These are phyloP conservation scores for Penicillium decumbens DNA, from an alignment of 2,329 filamentous ascomycete genomes.

Conservation along the genomic window DNA sequence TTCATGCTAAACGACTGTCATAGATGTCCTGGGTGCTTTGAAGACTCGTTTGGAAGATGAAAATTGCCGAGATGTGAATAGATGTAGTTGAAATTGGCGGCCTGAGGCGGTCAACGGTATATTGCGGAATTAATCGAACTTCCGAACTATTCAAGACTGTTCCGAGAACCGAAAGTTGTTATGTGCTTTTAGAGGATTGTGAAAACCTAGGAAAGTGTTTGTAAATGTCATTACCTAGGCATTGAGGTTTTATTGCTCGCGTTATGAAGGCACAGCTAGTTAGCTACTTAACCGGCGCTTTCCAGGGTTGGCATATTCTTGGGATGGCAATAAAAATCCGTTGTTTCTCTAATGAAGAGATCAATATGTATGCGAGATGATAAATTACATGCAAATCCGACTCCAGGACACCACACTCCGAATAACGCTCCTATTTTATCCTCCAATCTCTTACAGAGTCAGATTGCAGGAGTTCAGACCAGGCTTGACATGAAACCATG, in stretches of 20 bases:
- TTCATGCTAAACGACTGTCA: constrained; percentile 1
- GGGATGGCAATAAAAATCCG: background rate
- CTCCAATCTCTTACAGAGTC: background rate
- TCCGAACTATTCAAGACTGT: no score
- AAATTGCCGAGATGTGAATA: background rate
- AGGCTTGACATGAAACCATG: background rate
- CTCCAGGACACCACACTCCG: constrained; percentile 22
- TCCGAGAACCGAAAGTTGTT: no score
- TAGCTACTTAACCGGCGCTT: no score
- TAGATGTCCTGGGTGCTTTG: background rate
- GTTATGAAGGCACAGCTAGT: no score
- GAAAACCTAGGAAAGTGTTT: background rate
- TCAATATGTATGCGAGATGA: constrained; percentile 13
- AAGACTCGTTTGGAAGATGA: background rate
- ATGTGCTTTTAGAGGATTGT: background rate
- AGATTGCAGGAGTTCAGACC: background rate
- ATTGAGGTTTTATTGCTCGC: no score
- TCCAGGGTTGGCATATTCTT: no score
- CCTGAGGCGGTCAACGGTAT: background rate
- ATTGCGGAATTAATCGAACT: background rate
- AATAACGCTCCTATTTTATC: constrained; percentile 17
- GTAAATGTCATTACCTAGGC: background rate
- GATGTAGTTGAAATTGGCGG: background rate
- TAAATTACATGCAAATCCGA: constrained; percentile 19
- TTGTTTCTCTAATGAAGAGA: background rate